Base-by-base conservation (phyloP, 2,329 filamentous ascomycete genomes). In the Botrytis fabae region DNA sequence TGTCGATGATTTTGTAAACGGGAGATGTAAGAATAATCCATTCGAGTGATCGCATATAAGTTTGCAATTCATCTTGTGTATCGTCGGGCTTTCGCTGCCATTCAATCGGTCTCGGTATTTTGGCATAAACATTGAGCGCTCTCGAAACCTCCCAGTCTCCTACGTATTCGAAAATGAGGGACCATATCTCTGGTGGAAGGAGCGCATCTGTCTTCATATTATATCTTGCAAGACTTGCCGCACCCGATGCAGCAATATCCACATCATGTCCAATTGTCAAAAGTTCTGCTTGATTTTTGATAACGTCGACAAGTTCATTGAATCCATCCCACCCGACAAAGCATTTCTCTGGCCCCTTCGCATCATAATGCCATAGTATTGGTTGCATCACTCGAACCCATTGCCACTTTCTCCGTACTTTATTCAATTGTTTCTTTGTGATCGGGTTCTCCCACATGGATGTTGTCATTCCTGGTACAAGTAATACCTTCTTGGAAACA, bases 101-200 rank as follows among this genome's bases (percentile, higher is more conserved):
- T 77, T 93, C 89, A 51, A 85, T 82, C 0, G 95, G 94, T 74
- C 91, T 89, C 1, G 89, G 87, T 9, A 97, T 84, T 72, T 89
- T 94, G 1, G 94, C 94, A 79, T 92, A 95, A 62, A 98, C 88
- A 73, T 92, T 91, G 9, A 98, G 85, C 0, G 93, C 91, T 76
- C 91, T 91, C 16, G 95, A 92, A 32, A 97, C 85, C 82, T 98
- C 95, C 95, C 95, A 98, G 81, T 98, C 95, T 61, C 90, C 90
- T 0, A 94, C 89, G 75, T 91, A 90, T 76, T 97, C 93, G 61
- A 98, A 89, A 65, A 98, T 92, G 73, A 95, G 92, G 46, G 92
- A 92, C 94, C 95, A 97, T 57, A 98, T 87, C 82, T 98, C 95
- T 0, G 92, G 90, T 0, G 95, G 95, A 1, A 98, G 84, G 60